These are phyloP conservation scores for Lecanoromycetidae sp. DNA, from an alignment of 2,329 filamentous ascomycete genomes.

Conservation along the genomic window DNA sequence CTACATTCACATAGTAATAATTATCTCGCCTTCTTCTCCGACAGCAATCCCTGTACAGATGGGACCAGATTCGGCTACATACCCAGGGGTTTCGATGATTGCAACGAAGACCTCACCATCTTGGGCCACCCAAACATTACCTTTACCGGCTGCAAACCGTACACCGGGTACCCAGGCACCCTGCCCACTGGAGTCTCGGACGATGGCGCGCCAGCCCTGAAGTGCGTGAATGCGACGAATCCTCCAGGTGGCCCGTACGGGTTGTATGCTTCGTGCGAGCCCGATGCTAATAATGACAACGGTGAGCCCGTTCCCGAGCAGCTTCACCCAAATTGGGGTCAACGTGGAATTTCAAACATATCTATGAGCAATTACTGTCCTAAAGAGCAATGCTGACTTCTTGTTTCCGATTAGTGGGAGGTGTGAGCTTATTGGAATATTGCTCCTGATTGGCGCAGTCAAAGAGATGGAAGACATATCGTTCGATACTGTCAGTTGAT, in stretches of 20 bases:
- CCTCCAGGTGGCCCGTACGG: background rate
- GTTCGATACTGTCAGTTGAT: background rate
- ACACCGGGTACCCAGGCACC: background rate
- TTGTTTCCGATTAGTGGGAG: too few relatives aligned
- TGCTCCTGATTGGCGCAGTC: background rate
- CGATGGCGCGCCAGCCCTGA: background rate
- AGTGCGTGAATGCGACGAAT: background rate
- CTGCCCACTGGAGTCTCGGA: background rate
- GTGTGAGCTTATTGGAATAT: background rate
- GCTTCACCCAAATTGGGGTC: too few relatives aligned
- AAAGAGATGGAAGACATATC: background rate
- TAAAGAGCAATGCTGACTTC: too few relatives aligned
- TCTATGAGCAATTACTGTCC: too few relatives aligned
- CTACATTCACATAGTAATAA: background rate
- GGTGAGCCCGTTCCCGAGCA: too few relatives aligned
- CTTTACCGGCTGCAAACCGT: background rate
- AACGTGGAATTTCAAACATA: too few relatives aligned
- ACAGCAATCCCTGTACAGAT: background rate
- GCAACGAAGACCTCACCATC: background rate
- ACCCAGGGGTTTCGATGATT: background rate
- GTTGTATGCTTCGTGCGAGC: background rate
- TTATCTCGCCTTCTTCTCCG: background rate
- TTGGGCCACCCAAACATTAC: background rate
- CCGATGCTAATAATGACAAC: background rate
- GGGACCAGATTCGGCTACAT: background rate